Evolutionary conservation across 1,139 yeast genomes (phyloP), one percentile per base, ranked within the genome.

Genomic region (Yamadazyma songkhlaensis): DNA sequence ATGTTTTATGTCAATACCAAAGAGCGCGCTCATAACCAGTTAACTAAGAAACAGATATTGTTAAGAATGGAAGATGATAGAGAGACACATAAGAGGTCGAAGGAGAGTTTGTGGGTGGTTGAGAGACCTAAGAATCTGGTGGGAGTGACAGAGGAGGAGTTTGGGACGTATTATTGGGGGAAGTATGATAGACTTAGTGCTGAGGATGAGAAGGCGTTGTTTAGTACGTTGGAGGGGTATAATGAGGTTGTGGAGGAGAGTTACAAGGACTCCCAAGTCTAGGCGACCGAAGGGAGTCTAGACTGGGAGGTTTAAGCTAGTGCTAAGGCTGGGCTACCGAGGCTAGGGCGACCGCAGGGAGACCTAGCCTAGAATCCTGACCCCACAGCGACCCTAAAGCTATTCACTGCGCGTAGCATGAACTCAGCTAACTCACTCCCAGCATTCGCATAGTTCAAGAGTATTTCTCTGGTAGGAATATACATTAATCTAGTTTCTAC

Each of bases 31-130:
- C 45, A 56, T 31, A 50, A 56, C 27, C 48, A 58, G 34, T 53
- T 74, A 10, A 57, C 79, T 2, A 71, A 70, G 39, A 71, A 74
- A 34, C 84, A 83, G 47, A 79, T 84, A 10, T 55, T 84, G n/a
- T 67, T 76, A 28, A 66, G 96, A 42, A 85, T 88, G 79, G 95
- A 88, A 54, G 92, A 84, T 44, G 96, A 88, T 55, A 64, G 96
- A 47, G 96, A 88, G 55, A 67, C 92, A 7, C 88, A 84, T 48
- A 88, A 88, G 54, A 72, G 85, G 42, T 76, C 84, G 11, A 85
- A 87, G 49, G 96, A 88, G 52, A 74, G 70, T 17, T 64, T 81
- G 25, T 86, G 95, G 95, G 75, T 79, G 10, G 79, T 84, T 0
- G 70, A 70, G 22, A 56, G 85, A 42, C 72, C 74, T 12, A 65